Base-by-base conservation (phyloP, 2,329 filamentous ascomycete species). In the Penicillium janthinellum region DNA sequence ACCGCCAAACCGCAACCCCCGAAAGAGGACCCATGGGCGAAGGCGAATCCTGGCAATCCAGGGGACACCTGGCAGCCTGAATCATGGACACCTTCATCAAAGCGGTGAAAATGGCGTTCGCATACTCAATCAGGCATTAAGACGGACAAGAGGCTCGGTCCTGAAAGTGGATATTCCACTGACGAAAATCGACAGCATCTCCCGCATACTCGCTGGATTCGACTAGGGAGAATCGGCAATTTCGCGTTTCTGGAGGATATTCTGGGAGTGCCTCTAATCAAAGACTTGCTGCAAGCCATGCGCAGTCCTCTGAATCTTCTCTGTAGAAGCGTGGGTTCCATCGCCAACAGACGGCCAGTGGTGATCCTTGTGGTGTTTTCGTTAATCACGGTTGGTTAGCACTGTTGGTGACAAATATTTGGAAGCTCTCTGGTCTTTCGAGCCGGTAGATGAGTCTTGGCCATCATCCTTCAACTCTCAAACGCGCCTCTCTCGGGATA, bases 61-160 rank as follows among this genome's bases (percentile, higher is more conserved):
- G 81, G 87, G 56, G 87, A 90, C 71, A 79, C 76, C n/a, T 90
- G 87, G 87, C 86, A 90, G 73, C 89, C 89, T 0, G 71, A 84
- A 50, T 77, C 85, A 3, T 91, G 88, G 88, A 77, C 73, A 5
- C 86, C 86, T 4, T 73, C 74, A 2, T 65, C 78, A n/a, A 71
- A 72, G 34, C 79, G 77, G 66, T 69, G 63, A 65, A 56, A 56
- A 67, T 72, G 60, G 78, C 69, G 73, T 48, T n/a, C n/a, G 14
- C 25, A 35, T 12, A n/a, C 31, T 25, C 12, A 41, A 51, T 45
- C 28, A 15, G 39, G 22, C 4, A 31, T 22, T 25, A 31, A n/a
- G 7, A 31, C 31, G 15, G 44, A 25, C n/a, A 12, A 31, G n/a
- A 31, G 3, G 7, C 15, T 41, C 31, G 38, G n/a, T 41, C n/a